These are phyloP conservation scores for Dioscorea zingiberensis DNA, from an alignment of 106 monocot species.

Conservation along the genomic window DNA sequence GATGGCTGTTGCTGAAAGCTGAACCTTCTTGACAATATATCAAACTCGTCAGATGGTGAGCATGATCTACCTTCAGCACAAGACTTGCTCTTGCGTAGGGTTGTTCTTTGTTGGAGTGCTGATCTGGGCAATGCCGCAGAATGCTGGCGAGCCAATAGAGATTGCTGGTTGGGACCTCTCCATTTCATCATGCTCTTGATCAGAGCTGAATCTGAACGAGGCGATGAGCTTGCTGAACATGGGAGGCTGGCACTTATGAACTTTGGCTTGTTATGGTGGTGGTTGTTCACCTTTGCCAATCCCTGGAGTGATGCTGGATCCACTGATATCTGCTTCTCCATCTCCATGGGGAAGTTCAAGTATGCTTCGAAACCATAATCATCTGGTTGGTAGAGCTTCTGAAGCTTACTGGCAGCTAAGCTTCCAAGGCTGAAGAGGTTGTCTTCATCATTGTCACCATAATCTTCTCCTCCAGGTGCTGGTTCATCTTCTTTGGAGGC, in stretches of 20 bases:
- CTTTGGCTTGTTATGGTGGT: neutral
- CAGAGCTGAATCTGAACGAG: neutral
- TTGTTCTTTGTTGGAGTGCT: neutral
- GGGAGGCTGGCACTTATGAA: slow-evolving; percentile 19
- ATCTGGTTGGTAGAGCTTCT: neutral
- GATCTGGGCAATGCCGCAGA: neutral
- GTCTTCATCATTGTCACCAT: neutral
- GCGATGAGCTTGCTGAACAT: slow-evolving; percentile 10
- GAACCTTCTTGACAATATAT: slow-evolving; percentile 33
- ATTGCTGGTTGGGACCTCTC: neutral
- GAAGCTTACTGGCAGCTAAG: neutral
- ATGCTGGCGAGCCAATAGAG: slow-evolving; percentile 6
- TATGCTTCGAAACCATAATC: neutral
- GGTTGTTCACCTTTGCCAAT: neutral
- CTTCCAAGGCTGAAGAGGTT: neutral
- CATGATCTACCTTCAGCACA: slow-evolving; percentile 58
- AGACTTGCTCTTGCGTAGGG: slow-evolving; percentile 50
- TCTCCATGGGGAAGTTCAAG: neutral
- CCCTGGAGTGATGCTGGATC: slow-evolving; percentile 25
- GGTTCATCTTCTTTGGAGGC: neutral
- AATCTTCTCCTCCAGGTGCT: neutral
- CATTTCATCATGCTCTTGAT: slow-evolving; percentile 15
- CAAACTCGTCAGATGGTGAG: slow-evolving; percentile 42
- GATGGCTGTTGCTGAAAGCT: neutral
- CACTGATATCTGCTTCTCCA: slow-evolving; percentile 30